Conservation (phyloP, 257 asterid genomes). For the Salvia rosmarinus region DNA sequence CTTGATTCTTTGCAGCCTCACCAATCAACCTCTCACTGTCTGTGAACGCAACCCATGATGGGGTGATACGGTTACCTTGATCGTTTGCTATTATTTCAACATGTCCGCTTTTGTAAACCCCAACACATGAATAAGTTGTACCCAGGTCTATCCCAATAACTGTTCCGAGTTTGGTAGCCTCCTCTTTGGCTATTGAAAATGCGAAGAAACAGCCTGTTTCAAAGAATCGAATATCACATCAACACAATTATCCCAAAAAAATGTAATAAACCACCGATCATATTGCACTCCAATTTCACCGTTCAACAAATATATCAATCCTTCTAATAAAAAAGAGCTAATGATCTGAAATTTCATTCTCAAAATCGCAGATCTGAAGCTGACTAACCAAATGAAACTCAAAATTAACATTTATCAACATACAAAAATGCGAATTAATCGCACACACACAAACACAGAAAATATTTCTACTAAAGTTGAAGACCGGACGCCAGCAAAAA, state of each 20-base stretch:
- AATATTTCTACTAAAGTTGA: not conserved
- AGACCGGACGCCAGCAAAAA: not conserved
- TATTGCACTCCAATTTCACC: not conserved
- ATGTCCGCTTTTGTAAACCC: constrained; percentile 74
- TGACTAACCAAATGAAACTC: not conserved
- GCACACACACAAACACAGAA: not conserved
- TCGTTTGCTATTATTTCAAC: constrained; percentile 80
- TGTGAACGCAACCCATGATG: constrained; percentile 82
- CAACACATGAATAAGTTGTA: constrained; percentile 82
- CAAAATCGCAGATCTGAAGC: constrained; percentile 24
- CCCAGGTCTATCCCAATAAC: constrained; percentile 82
- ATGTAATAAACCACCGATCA: not conserved
- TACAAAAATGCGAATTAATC: not conserved
- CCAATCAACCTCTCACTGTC: constrained; percentile 74
- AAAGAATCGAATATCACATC: constrained; percentile 10
- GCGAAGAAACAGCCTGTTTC: constrained; percentile 59
- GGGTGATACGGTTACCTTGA: constrained; percentile 81
- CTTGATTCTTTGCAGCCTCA: constrained; percentile 81
- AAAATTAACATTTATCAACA: too few relatives aligned
- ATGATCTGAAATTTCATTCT: not conserved
- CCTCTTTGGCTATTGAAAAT: constrained; percentile 58
- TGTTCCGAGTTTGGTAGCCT: constrained; percentile 62
- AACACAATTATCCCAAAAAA: not conserved
- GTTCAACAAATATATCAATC: not conserved
- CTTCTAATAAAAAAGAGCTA: not conserved